Percentiles rank a stretch among this genome's conserved stretches.
phyloP scores from a whole-genome alignment of 1,284 basidiomycete species.

The Cryptococcus sp. region DNA sequence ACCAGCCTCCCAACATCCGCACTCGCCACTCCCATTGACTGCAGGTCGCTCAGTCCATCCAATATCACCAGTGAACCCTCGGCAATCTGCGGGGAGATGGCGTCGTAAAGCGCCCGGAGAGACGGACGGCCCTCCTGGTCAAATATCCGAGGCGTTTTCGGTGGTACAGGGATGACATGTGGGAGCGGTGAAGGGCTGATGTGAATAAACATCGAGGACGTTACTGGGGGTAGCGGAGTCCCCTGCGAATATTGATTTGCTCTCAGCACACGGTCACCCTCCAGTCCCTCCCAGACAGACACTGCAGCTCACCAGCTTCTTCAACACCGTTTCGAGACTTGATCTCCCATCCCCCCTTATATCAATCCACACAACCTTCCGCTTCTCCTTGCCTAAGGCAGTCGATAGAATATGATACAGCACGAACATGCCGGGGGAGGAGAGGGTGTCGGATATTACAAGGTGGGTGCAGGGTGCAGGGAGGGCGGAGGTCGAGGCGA shows the following conservation, averaged over 20 bases:
- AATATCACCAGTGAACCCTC: conserved; percentile 33
- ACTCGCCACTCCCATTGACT: conserved; percentile 30
- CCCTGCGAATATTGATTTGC: conserved; percentile 16
- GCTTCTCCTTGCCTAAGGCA: conserved; percentile 20
- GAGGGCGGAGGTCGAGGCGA: conserved; percentile 22
- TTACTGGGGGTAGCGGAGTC: conserved; percentile 20
- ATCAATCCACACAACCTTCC: conserved; percentile 40
- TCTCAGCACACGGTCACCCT: conserved; percentile 3
- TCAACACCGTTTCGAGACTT: conserved; percentile 35
- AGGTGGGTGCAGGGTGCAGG: conserved; percentile 38
- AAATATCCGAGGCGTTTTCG: conserved; percentile 22
- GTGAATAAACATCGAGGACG: conserved; percentile 20
- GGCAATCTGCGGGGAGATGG: conserved; percentile 5
- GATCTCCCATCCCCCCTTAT: conserved; percentile 33
- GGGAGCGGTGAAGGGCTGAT: conserved; percentile 32
- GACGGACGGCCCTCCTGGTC: conserved; percentile 15
- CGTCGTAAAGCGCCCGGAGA: conserved; percentile 29
- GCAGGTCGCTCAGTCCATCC: conserved; percentile 41
- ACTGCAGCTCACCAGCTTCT: conserved; percentile 34
- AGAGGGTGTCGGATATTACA: conserved; percentile 45
- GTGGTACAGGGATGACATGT: background rate
- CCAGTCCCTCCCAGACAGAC: background rate
- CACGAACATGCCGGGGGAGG: conserved; percentile 39
- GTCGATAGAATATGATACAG: conserved; percentile 40
- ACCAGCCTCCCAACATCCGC: conserved; percentile 33